phyloP scores from a whole-genome alignment of 768 basidiomycete genomes.

The Suillus tomentosus region DNA sequence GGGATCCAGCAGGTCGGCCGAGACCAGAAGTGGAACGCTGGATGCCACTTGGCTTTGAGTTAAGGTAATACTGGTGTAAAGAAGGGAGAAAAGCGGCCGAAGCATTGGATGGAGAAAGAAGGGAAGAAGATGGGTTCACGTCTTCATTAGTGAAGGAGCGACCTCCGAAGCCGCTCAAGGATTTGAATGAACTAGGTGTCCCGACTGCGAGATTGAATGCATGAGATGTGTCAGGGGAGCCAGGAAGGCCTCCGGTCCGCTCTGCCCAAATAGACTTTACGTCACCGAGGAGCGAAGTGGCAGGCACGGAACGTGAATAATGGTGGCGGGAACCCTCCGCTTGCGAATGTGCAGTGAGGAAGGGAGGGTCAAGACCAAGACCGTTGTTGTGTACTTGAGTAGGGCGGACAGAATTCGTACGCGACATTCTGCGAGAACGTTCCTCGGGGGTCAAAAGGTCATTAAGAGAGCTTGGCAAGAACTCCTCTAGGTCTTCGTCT shows the following conservation, averaged over 20 bases:
- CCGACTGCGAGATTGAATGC: slow-evolving; percentile 30
- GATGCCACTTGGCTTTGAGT: slow-evolving; percentile 40
- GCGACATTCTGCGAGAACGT: slow-evolving; percentile 76
- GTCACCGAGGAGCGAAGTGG: slow-evolving; percentile 73
- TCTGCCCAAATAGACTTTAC: slow-evolving; percentile 84
- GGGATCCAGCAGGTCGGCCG: slow-evolving; percentile 15
- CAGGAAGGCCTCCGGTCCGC: slow-evolving; percentile 36
- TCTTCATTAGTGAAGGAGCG: slow-evolving; percentile 20
- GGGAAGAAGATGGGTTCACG: slow-evolving; percentile 28
- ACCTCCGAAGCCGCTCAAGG: slow-evolving; percentile 40
- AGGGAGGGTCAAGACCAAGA: slow-evolving; percentile 20
- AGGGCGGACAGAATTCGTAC: slow-evolving; percentile 53
- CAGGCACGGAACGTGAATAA: slow-evolving; percentile 84
- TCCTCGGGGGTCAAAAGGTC: slow-evolving; percentile 91
- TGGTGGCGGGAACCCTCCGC: slow-evolving; percentile 47
- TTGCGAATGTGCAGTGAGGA: slow-evolving; percentile 20
- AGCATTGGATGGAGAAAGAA: slow-evolving; percentile 70
- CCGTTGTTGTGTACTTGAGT: slow-evolving; percentile 23
- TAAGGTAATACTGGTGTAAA: slow-evolving; percentile 66
- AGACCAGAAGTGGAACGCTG: slow-evolving; percentile 29
- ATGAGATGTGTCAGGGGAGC: slow-evolving; percentile 39
- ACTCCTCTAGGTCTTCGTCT: slow-evolving; percentile 84
- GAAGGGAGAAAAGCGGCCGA: slow-evolving; percentile 82
- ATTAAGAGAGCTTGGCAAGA: slow-evolving; percentile 84
- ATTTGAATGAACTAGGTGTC: slow-evolving; percentile 57